Base-by-base conservation (phyloP, 78 protist species). In the Polysphondylium violaceum region DNA sequence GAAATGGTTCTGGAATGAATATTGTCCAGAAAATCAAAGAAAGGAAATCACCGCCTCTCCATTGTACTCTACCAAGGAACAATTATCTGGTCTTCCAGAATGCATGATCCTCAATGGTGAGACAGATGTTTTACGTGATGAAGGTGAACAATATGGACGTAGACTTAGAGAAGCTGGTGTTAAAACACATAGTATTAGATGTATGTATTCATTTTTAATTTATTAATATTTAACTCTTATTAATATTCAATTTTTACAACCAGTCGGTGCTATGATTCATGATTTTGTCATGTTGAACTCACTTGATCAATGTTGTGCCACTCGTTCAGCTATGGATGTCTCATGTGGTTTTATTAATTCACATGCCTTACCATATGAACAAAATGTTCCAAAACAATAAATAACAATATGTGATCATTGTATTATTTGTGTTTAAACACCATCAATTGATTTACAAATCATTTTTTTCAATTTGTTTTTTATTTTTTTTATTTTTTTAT, bases 1-100 rank as follows among this genome's bases (percentile, higher is more conserved):
- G 81, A 51, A 74, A 36, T 74, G 56, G 53, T 74, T 74, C 55
- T 74, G 81, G 81, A 51, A 55, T 36, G 17, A 53, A 0, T 72
- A 72, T 0, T 3, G 43, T 25, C 21, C 55, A 44, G 29, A 69
- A 27, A 44, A 69, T 2, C 33, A 56, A 17, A 25, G 1, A 2
- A 44, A 44, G 16, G 59, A 69, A 9, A 35, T 64, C 11, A 8
- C 8, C 3, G 43, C 51, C 5, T 11, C 33, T 64, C 72, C 72
- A 36, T 9, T 17, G 3, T 12, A 2, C 5, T 43, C 72, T n/a
- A 14, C 72, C 5, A 17, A 6, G 3, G 50, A 64, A 16, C 51
- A 64, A 17, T 9, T 64, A 17, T 38, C 9, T 21, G 78, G 78
- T 44, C 33, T 72, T 6, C 78, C 78, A 5, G 78, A 72, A 33